A percentile compares a stretch with the other conserved stretches of the same genome.
Evolutionary conservation across 2,329 filamentous ascomycete genomes (phyloP).

Genomic region (Dactylellina drechsleri): DNA sequence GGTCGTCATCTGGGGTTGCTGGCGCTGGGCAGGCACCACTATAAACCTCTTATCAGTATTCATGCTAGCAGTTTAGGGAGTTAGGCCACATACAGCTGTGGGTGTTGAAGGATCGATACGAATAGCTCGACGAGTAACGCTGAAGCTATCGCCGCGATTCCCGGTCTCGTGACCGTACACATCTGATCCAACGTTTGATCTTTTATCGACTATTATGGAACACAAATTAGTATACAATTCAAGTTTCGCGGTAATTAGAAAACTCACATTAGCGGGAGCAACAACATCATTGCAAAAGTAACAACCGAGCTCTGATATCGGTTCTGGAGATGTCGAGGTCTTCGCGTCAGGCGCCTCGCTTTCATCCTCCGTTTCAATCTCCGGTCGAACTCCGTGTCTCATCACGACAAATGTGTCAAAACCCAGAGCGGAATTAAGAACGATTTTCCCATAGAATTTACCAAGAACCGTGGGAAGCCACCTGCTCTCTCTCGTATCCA

Average conservation of each 20-base stretch:
- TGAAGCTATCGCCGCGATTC: conserved; percentile 90
- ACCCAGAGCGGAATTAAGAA: conserved; percentile 94
- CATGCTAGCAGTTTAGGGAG: too few species aligned
- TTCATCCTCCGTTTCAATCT: conserved; percentile 63
- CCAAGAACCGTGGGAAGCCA: conserved; percentile 98
- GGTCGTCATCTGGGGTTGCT: conserved; percentile 61
- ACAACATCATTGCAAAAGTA: conserved; percentile 99
- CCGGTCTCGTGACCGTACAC: conserved; percentile 94
- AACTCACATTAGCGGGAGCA: conserved; percentile 85
- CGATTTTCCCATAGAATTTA: conserved; percentile 90
- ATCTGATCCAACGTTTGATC: conserved; percentile 97
- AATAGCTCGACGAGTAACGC: conserved; percentile 90
- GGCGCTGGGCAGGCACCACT: conserved; percentile 58
- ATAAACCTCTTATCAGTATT: conserved; percentile 12
- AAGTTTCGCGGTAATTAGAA: conserved; percentile 24
- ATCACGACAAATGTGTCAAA: conserved; percentile 98
- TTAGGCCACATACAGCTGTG: conserved; percentile 65
- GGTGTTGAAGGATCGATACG: conserved; percentile 87
- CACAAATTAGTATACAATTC: conserved; percentile 1
- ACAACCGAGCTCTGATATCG: conserved; percentile 76
- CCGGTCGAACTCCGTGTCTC: conserved; percentile 81
- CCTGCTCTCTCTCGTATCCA: conserved; percentile 93
- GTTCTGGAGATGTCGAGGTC: conserved; percentile 66
- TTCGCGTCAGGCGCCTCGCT: conserved; percentile 28
- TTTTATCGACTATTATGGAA: conserved; percentile 76